phyloP scores from a whole-genome alignment of 192 early-diverging fungal genomes.

The Coemansia erecta region DNA sequence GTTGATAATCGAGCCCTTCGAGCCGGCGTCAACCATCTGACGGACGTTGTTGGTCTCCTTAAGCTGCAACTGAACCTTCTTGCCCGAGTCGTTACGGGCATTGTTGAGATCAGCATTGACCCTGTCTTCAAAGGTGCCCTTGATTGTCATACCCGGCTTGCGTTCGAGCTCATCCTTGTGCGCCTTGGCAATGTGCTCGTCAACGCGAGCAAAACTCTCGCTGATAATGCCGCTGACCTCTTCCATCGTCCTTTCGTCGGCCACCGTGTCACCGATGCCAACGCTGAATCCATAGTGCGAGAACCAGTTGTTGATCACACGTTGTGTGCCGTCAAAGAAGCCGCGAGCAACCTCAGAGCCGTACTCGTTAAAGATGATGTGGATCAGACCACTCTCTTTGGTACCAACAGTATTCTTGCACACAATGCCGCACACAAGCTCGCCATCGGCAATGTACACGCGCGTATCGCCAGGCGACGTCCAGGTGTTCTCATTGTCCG shows the following conservation, averaged over 20 bases:
- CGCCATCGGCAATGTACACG: slow-evolving; percentile 90
- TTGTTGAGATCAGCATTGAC: slow-evolving; percentile 86
- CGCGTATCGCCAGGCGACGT: slow-evolving; percentile 87
- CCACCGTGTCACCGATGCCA: slow-evolving; percentile 96
- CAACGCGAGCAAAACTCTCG: slow-evolving; percentile 74
- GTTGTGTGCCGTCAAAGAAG: slow-evolving; percentile 92
- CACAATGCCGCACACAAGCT: slow-evolving; percentile 89
- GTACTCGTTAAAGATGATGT: slow-evolving; percentile 92
- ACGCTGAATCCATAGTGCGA: slow-evolving; percentile 93
- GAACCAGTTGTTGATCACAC: slow-evolving; percentile 95
- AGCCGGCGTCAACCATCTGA: slow-evolving; percentile 95
- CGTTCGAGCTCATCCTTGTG: slow-evolving; percentile 80
- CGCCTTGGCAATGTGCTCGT: slow-evolving; percentile 75
- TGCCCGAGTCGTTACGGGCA: slow-evolving; percentile 90
- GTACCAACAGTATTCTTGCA: slow-evolving; percentile 94
- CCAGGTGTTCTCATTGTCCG: slow-evolving; percentile 72
- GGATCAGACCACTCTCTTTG: slow-evolving; percentile 81
- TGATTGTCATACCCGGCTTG: slow-evolving; percentile 88
- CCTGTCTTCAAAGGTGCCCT: slow-evolving; percentile 86
- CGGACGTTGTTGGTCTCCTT: slow-evolving; percentile 94
- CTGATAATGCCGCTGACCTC: slow-evolving; percentile 74
- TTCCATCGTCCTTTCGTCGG: slow-evolving; percentile 78
- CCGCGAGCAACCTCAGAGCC: slow-evolving; percentile 82
- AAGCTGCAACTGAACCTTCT: slow-evolving; percentile 74
- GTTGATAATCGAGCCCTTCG: slow-evolving; percentile 95